Conservation (phyloP, 805 yeast species). For the Saccharomycopsis vini region DNA sequence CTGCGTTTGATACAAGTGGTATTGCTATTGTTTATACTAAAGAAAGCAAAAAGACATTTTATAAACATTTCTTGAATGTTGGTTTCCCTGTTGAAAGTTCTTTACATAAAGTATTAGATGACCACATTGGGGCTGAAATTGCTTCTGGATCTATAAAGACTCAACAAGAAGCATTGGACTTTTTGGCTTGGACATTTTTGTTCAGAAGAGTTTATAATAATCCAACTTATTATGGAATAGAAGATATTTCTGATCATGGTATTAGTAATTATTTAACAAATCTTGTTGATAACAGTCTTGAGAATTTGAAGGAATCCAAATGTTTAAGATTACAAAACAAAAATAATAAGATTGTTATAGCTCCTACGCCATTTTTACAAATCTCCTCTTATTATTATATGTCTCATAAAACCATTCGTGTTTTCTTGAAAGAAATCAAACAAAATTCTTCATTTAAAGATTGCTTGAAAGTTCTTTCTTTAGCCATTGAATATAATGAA, state of each 20-base stretch:
- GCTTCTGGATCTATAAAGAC: constrained; percentile 91
- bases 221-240: constrained; percentile 87
- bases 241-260: constrained; percentile 48
- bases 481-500: constrained; percentile 76
- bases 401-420: constrained; percentile 81
- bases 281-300: constrained; percentile 61
- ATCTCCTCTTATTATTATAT: constrained; percentile 88
- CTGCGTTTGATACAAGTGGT: constrained; percentile 88
- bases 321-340: constrained; percentile 48
- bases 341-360: constrained; percentile 28
- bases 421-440: constrained; percentile 45
- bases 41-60: constrained; percentile 72
- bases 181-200: constrained; percentile 95
- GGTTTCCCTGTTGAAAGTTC: constrained; percentile 95
- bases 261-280: constrained; percentile 49
- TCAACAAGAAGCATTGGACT: constrained; percentile 86
- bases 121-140: constrained; percentile 92
- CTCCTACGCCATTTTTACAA: constrained; percentile 72
- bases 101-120: constrained; percentile 69
- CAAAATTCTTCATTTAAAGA: constrained; percentile 44
- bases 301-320: constrained; percentile 58
- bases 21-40: constrained; percentile 87
- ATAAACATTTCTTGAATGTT: constrained; percentile 79
- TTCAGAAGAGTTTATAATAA: constrained; percentile 89
- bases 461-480: constrained; percentile 48